A percentile compares a stretch with the other conserved stretches of the same genome.
These are phyloP conservation scores for Emmonsiellopsis sp. DNA, from an alignment of 2,329 filamentous ascomycete species.

Conservation along the genomic window DNA sequence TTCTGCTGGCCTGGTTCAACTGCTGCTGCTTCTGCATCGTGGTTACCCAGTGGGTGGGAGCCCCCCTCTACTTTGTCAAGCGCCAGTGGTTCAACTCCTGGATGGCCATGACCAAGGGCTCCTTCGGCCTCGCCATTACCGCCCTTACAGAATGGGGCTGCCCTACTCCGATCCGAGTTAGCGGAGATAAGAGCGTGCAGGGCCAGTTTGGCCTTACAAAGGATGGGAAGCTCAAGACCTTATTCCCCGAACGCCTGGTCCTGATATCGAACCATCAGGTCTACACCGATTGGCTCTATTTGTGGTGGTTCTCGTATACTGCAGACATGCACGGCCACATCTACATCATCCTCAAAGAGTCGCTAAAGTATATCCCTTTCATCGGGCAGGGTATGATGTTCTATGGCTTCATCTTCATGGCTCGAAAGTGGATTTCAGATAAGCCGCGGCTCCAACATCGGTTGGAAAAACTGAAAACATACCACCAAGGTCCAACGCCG, in stretches of 20 bases:
- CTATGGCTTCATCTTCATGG: constrained; percentile 58
- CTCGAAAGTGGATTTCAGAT: constrained; percentile 54
- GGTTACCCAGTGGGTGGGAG: constrained; percentile 51
- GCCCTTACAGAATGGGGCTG: constrained; percentile 56
- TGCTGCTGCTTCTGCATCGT: constrained; percentile 36
- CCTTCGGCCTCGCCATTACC: constrained; percentile 53
- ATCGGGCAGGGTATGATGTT: constrained; percentile 56
- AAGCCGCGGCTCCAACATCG: constrained; percentile 51
- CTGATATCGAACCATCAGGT: constrained; percentile 58
- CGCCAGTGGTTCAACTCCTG: constrained; percentile 54
- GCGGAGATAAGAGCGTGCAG: constrained; percentile 51
- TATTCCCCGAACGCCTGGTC: constrained; percentile 53
- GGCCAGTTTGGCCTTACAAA: constrained; percentile 49
- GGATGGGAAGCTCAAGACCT: constrained; percentile 50
- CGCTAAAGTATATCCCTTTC: constrained; percentile 53
- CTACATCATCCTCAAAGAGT: constrained; percentile 60
- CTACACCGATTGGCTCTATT: constrained; percentile 61
- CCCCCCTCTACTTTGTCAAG: constrained; percentile 53
- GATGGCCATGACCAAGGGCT: constrained; percentile 58
- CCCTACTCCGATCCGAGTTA: constrained; percentile 54
- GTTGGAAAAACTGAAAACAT: constrained; percentile 46
- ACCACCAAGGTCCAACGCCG: constrained; percentile 40
- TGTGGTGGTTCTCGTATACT: constrained; percentile 61
- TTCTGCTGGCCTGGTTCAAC: constrained; percentile 37
- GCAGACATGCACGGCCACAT: constrained; percentile 57